Base-by-base conservation (phyloP, 129 eudicot species). In the Arctium lappa region DNA sequence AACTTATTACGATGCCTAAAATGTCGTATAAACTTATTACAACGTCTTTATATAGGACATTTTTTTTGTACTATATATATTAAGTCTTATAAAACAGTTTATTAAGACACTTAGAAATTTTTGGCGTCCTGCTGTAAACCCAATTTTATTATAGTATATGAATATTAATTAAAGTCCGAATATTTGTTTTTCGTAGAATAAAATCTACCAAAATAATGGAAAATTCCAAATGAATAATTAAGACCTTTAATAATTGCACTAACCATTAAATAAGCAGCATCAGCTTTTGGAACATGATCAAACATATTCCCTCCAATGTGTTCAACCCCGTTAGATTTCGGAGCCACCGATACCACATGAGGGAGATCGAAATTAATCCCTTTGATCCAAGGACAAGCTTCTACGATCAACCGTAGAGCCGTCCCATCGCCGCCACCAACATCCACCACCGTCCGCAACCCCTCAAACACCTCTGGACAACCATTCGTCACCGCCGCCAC, bases 391-490 rank as follows among this genome's bases (percentile, higher is more conserved):
- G 98, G 94, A 85, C 85, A 93, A 6, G 86, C 86, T 85, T 85
- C 83, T 15, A 91, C 85, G 38, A 93, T 70, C 30, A 75, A 18
- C 0, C 84, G 31, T 12, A 89, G 69, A 48, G 89, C 79, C 22
- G 94, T 91, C 15, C 97, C 97, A 82, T 89, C 84, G 16, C 94
- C 94, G 5, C 98, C 98, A 18, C 97, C 97, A 27, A 93, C 97
- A 79, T 93, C 94, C 27, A 93, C 92, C 86, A 93, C 73, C 0
- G 90, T 74, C 6, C 48, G 66, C 31, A 93, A 12, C 72, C 91
- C 98, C 22, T 85, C 75, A 65, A 93, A 91, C 69, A 82, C 79
- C 81, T 88, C 87, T 0, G 89, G 88, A 73, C 87, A 87, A 2
- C 80, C 81, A 5, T 82, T 74, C 12, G 87, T 34, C 9, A 93